Base-by-base conservation (phyloP, 2,329 filamentous ascomycete species). In the Bimuria novae-zelandiae region DNA sequence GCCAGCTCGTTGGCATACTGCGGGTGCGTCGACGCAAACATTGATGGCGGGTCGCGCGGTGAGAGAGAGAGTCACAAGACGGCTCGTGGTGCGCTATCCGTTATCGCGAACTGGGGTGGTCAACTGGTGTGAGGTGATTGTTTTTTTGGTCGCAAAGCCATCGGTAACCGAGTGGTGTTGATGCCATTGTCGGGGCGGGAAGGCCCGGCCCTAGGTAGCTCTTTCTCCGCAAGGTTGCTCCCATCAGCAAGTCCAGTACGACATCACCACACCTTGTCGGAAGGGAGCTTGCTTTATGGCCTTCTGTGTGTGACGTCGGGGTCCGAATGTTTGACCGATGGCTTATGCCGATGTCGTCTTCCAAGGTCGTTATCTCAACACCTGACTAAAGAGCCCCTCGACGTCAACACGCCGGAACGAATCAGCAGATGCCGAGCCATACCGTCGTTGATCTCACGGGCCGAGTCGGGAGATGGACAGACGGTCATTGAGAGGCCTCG, bases 1-100 rank as follows among this genome's bases (percentile, higher is more conserved):
- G 46, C 19, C 35, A 74, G 65, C 56, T 75, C 72, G 17, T 56
- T 59, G 35, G 52, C 70, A 69, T 19, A 60, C 55, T 21, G 54
- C 30, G 14, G 61, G 56, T 21, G 54, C 30, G 14, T 50, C 46
- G n/a, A n/a, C 49, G 57, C 53, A 49, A 49, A 39, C 44, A 47
- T 37, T n/a, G n/a, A n/a, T n/a, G 14, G 43, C 47, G 29, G 48
- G 29, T 22, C 32, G 12, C 16, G 32, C 30, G 43, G 30, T 14
- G 19, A 11, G 6, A 39, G 40, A 51, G 43, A 32, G n/a, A n/a
- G n/a, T n/a, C n/a, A n/a, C n/a, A n/a, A n/a, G n/a, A n/a, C n/a
- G n/a, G n/a, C n/a, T 58, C 40, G 54, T 41, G 35, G 35, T 32
- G 35, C 33, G 49, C 7, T 22, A 30, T 33, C 25, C 12, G 37